These are phyloP conservation scores for Talaromyces islandicus DNA, from an alignment of 2,329 filamentous ascomycete species.

Conservation along the genomic window DNA sequence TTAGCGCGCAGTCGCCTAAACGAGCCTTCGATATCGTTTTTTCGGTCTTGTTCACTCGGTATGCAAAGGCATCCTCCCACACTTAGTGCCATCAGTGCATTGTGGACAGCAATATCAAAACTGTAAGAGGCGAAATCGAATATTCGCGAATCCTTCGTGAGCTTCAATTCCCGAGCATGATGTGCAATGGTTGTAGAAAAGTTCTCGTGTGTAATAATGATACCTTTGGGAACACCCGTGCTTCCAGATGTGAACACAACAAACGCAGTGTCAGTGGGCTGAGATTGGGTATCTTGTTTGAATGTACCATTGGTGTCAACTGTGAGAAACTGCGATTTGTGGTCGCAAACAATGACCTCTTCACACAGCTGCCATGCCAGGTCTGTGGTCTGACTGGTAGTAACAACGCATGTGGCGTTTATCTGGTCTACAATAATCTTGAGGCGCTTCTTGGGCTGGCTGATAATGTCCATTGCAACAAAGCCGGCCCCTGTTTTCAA, in stretches of 20 bases:
- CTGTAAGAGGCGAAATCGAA: not conserved
- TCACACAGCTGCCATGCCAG: not conserved
- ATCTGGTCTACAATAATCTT: not conserved
- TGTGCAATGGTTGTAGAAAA: constrained; percentile 44
- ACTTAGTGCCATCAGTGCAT: not conserved
- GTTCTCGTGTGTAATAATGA: not conserved
- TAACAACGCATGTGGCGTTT: not conserved
- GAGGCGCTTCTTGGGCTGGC: not conserved
- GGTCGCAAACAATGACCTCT: not conserved
- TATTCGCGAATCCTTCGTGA: not conserved
- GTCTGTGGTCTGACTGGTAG: not conserved
- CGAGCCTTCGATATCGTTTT: not conserved
- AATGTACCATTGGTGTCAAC: too few species aligned
- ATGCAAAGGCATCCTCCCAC: not conserved
- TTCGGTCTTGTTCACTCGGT: not conserved
- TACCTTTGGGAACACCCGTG: constrained; percentile 6
- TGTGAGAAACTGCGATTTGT: too few species aligned
- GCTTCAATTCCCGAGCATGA: constrained; percentile 44
- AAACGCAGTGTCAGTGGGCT: not conserved
- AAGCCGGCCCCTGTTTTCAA: constrained; percentile 26
- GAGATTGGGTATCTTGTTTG: too few species aligned
- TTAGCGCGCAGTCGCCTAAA: not conserved
- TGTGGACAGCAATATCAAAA: not conserved
- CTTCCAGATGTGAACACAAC: constrained; percentile 8
- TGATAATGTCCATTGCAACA: constrained; percentile 26